A percentile compares a stretch with the other conserved stretches of the same genome.
phyloP scores from a whole-genome alignment of 2,329 filamentous ascomycete species.

The Fusarium stilboides region DNA sequence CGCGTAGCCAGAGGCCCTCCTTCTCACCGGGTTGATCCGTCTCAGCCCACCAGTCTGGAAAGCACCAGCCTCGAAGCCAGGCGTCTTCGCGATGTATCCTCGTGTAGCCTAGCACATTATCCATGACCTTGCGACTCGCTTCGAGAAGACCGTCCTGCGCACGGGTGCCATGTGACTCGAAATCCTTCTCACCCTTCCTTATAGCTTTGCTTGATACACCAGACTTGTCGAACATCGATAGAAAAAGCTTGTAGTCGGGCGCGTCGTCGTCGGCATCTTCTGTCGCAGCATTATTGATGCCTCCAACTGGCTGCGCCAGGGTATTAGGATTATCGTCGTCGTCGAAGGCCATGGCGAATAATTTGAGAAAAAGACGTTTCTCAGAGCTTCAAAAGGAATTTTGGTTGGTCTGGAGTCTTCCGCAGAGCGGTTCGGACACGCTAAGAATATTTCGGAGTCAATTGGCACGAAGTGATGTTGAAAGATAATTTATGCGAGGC shows the following conservation, averaged over 20 bases:
- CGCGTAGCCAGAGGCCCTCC: conserved; percentile 54
- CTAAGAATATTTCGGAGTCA: not conserved
- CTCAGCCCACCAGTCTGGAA: conserved; percentile 71
- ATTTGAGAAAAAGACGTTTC: conserved; percentile 1
- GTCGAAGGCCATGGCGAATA: conserved; percentile 59
- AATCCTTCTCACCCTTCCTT: conserved; percentile 96
- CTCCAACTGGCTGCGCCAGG: conserved; percentile 34
- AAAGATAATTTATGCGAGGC: conserved; percentile 42
- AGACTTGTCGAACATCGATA: conserved; percentile 66
- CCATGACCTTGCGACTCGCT: conserved; percentile 88
- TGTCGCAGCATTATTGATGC: conserved; percentile 50
- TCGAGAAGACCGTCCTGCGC: conserved; percentile 85
- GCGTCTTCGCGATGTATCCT: conserved; percentile 79
- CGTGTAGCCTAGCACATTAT: conserved; percentile 85
- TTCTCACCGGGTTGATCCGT: conserved; percentile 44
- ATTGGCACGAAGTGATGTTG: conserved; percentile 25
- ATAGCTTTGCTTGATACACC: conserved; percentile 75
- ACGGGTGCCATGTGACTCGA: conserved; percentile 90
- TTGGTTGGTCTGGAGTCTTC: not conserved
- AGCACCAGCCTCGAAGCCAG: conserved; percentile 80
- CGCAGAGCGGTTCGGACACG: not conserved
- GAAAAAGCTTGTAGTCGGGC: conserved; percentile 87
- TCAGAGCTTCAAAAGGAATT: not conserved
- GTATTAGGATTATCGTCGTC: conserved; percentile 60
- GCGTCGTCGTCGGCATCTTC: conserved; percentile 83